Conservation (phyloP, 768 basidiomycete genomes). For the Daedaleopsis nitida region DNA sequence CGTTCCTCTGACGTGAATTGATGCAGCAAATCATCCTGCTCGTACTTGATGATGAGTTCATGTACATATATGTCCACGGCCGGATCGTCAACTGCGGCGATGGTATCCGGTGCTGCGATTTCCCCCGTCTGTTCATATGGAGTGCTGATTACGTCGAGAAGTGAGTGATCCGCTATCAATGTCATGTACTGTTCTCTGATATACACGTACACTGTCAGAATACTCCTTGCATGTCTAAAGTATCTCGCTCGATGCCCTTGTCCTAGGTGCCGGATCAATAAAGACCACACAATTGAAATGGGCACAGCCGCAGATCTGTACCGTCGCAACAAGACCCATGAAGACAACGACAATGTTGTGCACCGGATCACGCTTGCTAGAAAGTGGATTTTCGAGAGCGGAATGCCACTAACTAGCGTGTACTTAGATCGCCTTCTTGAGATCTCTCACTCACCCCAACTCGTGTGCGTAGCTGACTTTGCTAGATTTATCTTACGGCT, state of each 20-base stretch:
- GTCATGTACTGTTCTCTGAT: too few species aligned
- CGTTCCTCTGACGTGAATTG: constrained; percentile 35
- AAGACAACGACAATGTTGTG: constrained; percentile 2
- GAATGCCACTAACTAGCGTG: too few species aligned
- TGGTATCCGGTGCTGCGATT: constrained; percentile 25
- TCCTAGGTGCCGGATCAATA: constrained; percentile 2
- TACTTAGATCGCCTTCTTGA: too few species aligned
- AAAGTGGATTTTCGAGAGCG: too few species aligned
- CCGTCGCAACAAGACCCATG: constrained; percentile 1
- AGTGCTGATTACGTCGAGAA: constrained; percentile 39
- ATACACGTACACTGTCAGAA: too few species aligned
- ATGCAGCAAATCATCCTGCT: constrained; percentile 31
- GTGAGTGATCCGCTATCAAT: constrained; percentile 27
- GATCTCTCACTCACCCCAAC: constrained; percentile 20
- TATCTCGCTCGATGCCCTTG: too few species aligned
- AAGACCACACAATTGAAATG: constrained; percentile 31
- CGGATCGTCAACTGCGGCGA: constrained; percentile 29
- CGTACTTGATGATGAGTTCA: constrained; percentile 25
- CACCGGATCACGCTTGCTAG: too few species aligned
- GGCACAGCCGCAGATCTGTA: constrained; percentile 21
- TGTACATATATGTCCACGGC: constrained; percentile 28
- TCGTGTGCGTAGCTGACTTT: constrained; percentile 9
- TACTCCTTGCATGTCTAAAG: too few species aligned
- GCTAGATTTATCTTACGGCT: too few species aligned
- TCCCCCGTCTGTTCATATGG: constrained; percentile 28